Conservation (phyloP, 805 yeast species). For the Cyberlindnera mycetangii region DNA sequence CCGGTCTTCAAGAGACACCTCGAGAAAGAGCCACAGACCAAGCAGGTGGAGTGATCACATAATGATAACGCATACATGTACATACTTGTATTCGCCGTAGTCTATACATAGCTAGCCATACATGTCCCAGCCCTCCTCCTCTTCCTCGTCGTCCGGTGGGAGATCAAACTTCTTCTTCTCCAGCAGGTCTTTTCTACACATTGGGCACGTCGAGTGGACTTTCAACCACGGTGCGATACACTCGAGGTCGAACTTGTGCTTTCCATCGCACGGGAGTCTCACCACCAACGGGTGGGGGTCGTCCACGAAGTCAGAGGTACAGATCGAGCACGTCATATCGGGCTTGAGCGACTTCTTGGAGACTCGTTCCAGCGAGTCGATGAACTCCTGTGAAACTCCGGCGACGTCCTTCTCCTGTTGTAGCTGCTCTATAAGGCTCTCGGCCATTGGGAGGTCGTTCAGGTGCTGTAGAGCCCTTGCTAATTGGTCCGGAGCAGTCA, state of each 20-base stretch:
- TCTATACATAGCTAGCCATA: constrained; percentile 53
- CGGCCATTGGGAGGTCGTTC: constrained; percentile 20
- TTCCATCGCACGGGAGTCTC: constrained; percentile 56
- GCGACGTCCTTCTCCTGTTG: constrained; percentile 23
- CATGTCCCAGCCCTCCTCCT: constrained; percentile 73
- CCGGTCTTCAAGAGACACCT: constrained; percentile 63
- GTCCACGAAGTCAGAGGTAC: constrained; percentile 67
- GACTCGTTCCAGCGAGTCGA: constrained; percentile 78
- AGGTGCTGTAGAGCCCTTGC: constrained; percentile 18
- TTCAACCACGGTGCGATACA: constrained; percentile 90
- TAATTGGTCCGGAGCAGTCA: constrained; percentile 15
- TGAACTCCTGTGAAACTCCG: constrained; percentile 66
- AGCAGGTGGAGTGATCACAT: constrained; percentile 11
- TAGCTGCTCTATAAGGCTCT: constrained; percentile 28
- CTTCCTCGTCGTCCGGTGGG: constrained; percentile 37
- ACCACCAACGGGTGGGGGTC: constrained; percentile 82
- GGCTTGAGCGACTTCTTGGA: constrained; percentile 38
- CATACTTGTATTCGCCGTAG: constrained; percentile 13
- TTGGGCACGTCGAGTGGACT: constrained; percentile 73
- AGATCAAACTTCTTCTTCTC: constrained; percentile 40
- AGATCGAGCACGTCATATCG: constrained; percentile 77
- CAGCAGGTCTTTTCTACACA: constrained; percentile 74
- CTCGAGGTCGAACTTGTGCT: constrained; percentile 82
- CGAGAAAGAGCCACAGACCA: constrained; percentile 12
- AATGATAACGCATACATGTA: constrained; percentile 8